Evolutionary conservation across 2,329 filamentous ascomycete genomes (phyloP), one percentile per base, ranked within the genome.

Genomic region (Cladosporium sp.): DNA sequence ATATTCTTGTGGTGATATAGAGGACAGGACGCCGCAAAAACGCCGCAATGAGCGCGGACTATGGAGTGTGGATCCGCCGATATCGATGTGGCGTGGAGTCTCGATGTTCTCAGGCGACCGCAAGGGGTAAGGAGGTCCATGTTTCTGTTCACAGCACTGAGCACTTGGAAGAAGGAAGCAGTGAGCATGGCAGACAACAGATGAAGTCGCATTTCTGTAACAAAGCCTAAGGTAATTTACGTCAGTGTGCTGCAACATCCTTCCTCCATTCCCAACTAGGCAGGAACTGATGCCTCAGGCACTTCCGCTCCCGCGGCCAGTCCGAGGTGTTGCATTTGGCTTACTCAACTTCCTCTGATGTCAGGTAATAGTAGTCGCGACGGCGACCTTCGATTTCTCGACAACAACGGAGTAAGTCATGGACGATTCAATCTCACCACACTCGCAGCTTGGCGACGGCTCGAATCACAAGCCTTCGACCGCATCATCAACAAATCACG

Each of bases 21-120:
- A 39, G 49, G n/a, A 56, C n/a, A 43, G 23, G 48, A 56, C 18
- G 49, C 60, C 60, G 60, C 60, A 63, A n/a, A 43, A 63, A 32
- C 60, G 60, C 60, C 60, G 60, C 49, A 39, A 56, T 39, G 39
- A 56, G 25, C 13, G 23, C 54, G 48, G 59, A 54, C 49, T 63
- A 49, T 63, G 49, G 60, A 46, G 16, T 46, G 49, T 63, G 60
- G 60, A 63, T 54, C 60, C 60, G n/a, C 21, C 34, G 26, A 61
- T 61, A 51, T 39, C 34, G 39, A 32, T 21, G 18, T 54, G 51
- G 51, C 30, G 51, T 54, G 51, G 51, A 54, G 51, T 54, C 51
- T 30, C 51, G n/a, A 21, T 54, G 51, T 21, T 54, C n/a, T n/a
- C 1, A 32, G 26, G 25, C 51, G 26, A 30, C 51, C 51, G 18